Conservation (phyloP, 306 rosid species). For the Trifolium fragiferum region DNA sequence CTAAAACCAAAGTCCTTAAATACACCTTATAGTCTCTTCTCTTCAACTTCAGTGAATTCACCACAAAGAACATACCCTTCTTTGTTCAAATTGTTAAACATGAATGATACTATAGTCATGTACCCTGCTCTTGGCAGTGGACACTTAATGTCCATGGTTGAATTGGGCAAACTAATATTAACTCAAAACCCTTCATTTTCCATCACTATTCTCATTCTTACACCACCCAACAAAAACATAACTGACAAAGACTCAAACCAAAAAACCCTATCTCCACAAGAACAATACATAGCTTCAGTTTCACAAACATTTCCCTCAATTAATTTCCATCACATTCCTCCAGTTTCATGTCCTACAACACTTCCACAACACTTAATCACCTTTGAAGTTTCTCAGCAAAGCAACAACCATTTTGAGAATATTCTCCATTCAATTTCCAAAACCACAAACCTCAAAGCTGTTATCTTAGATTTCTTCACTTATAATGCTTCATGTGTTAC, state of each 20-base stretch:
- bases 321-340: constrained; percentile 44
- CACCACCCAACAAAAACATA: neutral
- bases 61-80: neutral
- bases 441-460: constrained; percentile 37
- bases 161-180: constrained; percentile 6
- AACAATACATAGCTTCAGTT: neutral
- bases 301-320: neutral
- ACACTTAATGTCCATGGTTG: constrained; percentile 8
- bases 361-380: constrained; percentile 5
- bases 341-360: neutral
- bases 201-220: neutral
- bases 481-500: constrained; percentile 24
- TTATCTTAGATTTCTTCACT: constrained; percentile 56
- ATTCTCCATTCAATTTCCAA: constrained; percentile 24
- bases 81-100: neutral
- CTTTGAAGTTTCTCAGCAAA: constrained; percentile 13
- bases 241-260: too few relatives aligned
- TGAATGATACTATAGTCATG: neutral
- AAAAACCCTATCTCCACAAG: neutral
- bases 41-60: neutral
- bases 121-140: constrained; percentile 5
- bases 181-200: neutral
- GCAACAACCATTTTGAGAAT: constrained; percentile 14
- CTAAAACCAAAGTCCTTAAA: too few relatives aligned
- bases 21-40: neutral